Evolutionary conservation across 176 grass and related monocot genomes (phyloP), one percentile per base, ranked within the genome.

Genomic region (Triticum monococcum): DNA sequence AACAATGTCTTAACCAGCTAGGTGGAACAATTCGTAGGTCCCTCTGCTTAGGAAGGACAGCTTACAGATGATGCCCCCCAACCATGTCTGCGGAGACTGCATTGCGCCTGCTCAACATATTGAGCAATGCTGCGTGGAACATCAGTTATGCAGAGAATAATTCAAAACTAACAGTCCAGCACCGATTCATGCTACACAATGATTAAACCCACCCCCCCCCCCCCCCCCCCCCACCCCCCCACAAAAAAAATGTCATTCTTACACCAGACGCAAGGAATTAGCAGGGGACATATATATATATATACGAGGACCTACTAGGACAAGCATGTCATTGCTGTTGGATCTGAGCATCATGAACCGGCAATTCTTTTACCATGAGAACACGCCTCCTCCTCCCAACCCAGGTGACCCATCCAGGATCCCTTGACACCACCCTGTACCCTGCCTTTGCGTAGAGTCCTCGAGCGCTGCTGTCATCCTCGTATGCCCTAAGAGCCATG

Each of bases 381-480:
- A 98, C 90, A 13, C 93, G 88, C 7, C 88, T 79, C 66, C 87
- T 94, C 59, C 84, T 92, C 31, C 96, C 96, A 4, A 94, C 60
- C 93, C 78, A 94, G 61, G 89, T 86, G 41, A 87, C 82, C 96
- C 96, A 98, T 9, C 70, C 22, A 5, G 96, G 96, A 71, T 98
- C 93, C 70, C 60, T 91, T 20, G 86, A 73, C 40, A 94, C 88
- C 1, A 94, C 90, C 37, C 54, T 79, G 66, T 89, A 98, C 54
- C 96, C 96, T 30, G 84, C 90, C n/a, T 90, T 98, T 2, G 90
- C 63, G 20, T 98, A 98, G 70, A 98, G 81, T 24, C 77, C 90
- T 32, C 30, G 86, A 78, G 96, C 93, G 0, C 87, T 86, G 0
- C 80, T 11, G 5, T 98, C 93, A 45, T 98, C 96, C 59, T 98